These are phyloP conservation scores for Coffea humblotiana DNA, from an alignment of 305 asterid species.

Conservation along the genomic window DNA sequence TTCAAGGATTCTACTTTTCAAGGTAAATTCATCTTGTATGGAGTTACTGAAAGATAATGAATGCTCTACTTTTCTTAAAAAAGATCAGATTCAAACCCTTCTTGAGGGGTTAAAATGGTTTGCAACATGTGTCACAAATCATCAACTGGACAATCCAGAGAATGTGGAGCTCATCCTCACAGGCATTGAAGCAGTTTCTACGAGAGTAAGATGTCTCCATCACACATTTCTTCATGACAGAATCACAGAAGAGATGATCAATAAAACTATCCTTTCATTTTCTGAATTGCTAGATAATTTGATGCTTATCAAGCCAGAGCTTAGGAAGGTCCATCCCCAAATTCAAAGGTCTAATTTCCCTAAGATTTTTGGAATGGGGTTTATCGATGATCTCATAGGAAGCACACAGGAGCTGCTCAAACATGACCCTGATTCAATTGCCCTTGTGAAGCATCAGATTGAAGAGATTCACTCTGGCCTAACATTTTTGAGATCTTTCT, in stretches of 20 bases:
- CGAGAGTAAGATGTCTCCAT: not conserved
- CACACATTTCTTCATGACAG: too few species aligned
- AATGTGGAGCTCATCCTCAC: not conserved
- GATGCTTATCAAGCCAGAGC: not conserved
- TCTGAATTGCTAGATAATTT: not conserved
- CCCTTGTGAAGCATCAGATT: not conserved
- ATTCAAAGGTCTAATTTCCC: not conserved
- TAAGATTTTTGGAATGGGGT: not conserved
- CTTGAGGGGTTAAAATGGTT: slow-evolving; percentile 9
- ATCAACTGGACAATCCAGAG: not conserved
- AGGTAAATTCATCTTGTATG: not conserved
- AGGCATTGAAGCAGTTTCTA: not conserved
- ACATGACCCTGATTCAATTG: not conserved
- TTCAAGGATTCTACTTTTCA: not conserved
- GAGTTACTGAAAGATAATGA: not conserved
- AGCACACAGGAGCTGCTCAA: slow-evolving; percentile 5
- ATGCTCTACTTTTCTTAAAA: not conserved
- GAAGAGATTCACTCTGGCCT: not conserved
- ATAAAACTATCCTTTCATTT: not conserved
- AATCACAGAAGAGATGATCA: not conserved
- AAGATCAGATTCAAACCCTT: slow-evolving; percentile 16
- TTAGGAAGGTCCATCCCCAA: not conserved
- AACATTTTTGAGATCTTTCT: not conserved
- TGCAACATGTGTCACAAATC: not conserved
- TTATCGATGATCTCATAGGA: not conserved